Evolutionary conservation across 2,329 filamentous ascomycete genomes (phyloP), one percentile per base, ranked within the genome.

Genomic region (Fusarium humuli): DNA sequence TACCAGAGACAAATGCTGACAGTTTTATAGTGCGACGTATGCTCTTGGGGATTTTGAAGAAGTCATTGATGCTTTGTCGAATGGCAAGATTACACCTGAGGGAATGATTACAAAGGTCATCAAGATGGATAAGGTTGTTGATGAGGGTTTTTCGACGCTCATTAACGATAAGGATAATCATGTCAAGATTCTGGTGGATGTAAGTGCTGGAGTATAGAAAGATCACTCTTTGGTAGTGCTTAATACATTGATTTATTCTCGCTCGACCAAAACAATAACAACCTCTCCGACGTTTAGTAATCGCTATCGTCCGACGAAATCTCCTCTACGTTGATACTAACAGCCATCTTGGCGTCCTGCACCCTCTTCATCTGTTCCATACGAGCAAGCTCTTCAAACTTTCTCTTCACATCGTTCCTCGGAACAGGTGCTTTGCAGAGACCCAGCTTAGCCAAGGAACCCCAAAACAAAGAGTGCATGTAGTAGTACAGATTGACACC

Each of bases 31-130:
- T 7, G 63, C 63, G 3, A 66, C 63, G 0, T 66, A 61, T 9
- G 40, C 54, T 1, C 61, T 66, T 2, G 63, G 63, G 0, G 63
- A 66, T 5, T 66, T 66, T 8, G 63, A 66, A 1, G 63, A 66
- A 16, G 63, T 66, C 3, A 66, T 66, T 11, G 63, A 66, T 7
- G 63, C 63, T 10, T 7, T 66, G 0, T 61, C 63, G 0, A 66
- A n/a, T 44, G 63, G 63, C 0, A 65, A 45, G 8, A 66, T 66
- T 1, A 52, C 14, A 0, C 63, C 63, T 1, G 25, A 61, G 16
- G 63, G 54, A 3, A 66, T 66, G 63, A 66, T 66, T 8, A 66
- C 63, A 2, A 66, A 66, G 47, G 61, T 66, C 5, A 66, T 66
- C 0, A 66, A 66, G n/a, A 66, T 66, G 63, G 42, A 66, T 4